Evolutionary conservation across 164 flowering plant species (phyloP).

Genomic region (Aristolochia fimbriata): DNA sequence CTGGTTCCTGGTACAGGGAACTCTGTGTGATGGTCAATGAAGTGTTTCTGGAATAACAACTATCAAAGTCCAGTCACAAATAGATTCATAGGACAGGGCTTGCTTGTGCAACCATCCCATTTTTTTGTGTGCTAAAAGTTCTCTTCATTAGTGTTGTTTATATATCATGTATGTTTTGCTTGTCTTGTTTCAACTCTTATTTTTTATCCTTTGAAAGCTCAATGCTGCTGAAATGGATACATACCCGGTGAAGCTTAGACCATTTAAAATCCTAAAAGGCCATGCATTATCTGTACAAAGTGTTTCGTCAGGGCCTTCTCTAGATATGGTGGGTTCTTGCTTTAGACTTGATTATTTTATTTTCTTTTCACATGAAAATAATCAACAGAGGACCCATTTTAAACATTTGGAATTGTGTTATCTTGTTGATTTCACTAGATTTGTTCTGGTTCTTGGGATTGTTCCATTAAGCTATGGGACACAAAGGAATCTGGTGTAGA

Average conservation of each 20-base stretch:
- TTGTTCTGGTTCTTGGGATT: conserved; percentile 97
- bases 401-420: too few relatives aligned
- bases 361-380: background rate
- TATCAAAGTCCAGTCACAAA: too few relatives aligned
- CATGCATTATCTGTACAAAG: conserved; percentile 70
- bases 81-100: too few relatives aligned
- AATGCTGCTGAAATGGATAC: conserved; percentile 26
- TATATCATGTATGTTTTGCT: too few relatives aligned
- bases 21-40: too few relatives aligned
- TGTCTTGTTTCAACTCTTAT: background rate
- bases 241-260: conserved; percentile 32
- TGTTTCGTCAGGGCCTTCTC: conserved; percentile 56
- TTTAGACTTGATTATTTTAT: background rate
- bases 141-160: too few relatives aligned
- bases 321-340: conserved; percentile 48
- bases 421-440: conserved; percentile 27
- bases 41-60: too few relatives aligned
- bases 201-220: conserved; percentile 26
- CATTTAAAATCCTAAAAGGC: conserved; percentile 62
- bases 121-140: too few relatives aligned
- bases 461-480: conserved; percentile 70
- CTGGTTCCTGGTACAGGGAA: too few relatives aligned
- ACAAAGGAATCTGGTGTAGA: conserved; percentile 37
- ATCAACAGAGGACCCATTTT: too few relatives aligned
- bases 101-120: too few relatives aligned